These are phyloP conservation scores for Aspergillus melleus DNA, from an alignment of 2,329 filamentous ascomycete genomes.

Conservation along the genomic window DNA sequence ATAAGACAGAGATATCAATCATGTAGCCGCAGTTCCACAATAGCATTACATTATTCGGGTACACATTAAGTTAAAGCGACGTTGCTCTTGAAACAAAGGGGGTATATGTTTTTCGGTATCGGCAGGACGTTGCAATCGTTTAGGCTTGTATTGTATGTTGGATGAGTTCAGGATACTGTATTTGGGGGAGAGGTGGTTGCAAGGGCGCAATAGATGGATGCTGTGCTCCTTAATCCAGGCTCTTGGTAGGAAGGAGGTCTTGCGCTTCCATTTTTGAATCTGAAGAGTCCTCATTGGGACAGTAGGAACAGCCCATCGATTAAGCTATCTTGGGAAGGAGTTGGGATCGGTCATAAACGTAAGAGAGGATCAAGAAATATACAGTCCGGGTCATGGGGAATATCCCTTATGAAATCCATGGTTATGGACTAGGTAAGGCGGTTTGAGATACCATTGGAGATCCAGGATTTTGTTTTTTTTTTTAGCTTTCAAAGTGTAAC, in stretches of 20 bases:
- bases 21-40: background rate
- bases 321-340: background rate
- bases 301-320: background rate
- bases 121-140: no score
- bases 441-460: background rate
- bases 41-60: background rate
- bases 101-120: no score
- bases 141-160: no score
- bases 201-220: background rate
- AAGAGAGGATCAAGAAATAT: no score
- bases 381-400: background rate
- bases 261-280: background rate
- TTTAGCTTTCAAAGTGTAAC: background rate
- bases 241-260: no score
- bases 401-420: background rate
- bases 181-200: background rate
- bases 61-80: background rate
- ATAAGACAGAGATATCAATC: background rate
- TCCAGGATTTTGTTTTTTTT: no score
- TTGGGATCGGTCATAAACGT: background rate
- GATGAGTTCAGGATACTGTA: no score
- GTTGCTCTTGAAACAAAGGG: background rate
- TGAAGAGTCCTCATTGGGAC: background rate
- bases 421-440: background rate
- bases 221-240: background rate